These are phyloP conservation scores for Murraya koenigii DNA, from an alignment of 345 rosid genomes.

Conservation along the genomic window DNA sequence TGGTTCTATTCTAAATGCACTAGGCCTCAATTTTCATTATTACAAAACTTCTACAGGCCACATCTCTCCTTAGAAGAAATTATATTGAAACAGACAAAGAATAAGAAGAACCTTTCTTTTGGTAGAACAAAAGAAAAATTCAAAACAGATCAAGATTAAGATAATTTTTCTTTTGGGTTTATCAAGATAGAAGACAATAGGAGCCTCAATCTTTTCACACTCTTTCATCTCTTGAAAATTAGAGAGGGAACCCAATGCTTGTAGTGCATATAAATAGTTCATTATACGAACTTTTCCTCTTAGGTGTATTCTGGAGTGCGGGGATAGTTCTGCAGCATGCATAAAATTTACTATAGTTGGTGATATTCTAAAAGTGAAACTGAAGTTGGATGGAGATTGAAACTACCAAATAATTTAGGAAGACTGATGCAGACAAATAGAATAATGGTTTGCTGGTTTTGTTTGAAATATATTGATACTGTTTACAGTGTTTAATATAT, in stretches of 20 bases:
- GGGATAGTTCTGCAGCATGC: background rate
- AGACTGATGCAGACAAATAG: background rate
- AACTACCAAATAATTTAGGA: background rate
- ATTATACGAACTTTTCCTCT: background rate
- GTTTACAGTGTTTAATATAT: background rate
- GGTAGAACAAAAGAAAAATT: background rate
- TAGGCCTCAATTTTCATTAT: background rate
- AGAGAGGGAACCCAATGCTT: background rate
- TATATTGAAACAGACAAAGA: background rate
- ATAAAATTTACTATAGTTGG: background rate
- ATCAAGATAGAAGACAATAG: background rate
- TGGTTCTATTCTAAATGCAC: background rate
- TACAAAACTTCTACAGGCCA: background rate
- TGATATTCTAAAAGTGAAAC: background rate
- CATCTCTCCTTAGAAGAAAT: background rate
- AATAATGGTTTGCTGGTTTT: background rate
- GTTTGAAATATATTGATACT: background rate
- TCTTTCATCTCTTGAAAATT: background rate
- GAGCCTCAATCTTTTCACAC: background rate
- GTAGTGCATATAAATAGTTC: background rate
- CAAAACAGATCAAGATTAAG: background rate
- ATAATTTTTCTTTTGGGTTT: background rate
- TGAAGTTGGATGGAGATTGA: background rate
- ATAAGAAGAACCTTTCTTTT: background rate
- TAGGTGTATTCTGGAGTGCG: background rate